These are phyloP conservation scores for Penicillium verrucosum DNA, from an alignment of 2,329 filamentous ascomycete genomes.

Conservation along the genomic window DNA sequence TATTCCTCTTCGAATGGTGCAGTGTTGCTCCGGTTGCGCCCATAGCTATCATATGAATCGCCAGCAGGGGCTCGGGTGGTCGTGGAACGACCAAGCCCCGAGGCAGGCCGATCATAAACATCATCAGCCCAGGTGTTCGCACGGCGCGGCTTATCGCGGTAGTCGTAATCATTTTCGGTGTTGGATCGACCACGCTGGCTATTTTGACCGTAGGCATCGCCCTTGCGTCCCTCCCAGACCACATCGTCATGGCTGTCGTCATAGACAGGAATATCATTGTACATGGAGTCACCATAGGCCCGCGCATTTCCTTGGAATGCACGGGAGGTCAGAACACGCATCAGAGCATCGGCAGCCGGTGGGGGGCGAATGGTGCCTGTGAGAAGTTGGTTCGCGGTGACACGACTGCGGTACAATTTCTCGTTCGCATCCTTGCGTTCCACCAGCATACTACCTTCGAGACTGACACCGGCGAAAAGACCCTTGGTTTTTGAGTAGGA, in stretches of 20 bases:
- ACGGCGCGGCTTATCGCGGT: constrained; percentile 50
- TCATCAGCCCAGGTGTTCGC: constrained; percentile 51
- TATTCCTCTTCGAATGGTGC: constrained; percentile 48
- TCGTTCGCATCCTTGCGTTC: constrained; percentile 96
- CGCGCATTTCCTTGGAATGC: constrained; percentile 68
- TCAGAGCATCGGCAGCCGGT: constrained; percentile 76
- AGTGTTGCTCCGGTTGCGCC: constrained; percentile 38
- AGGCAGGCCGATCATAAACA: constrained; percentile 44
- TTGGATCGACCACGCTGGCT: constrained; percentile 55
- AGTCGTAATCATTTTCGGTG: constrained; percentile 53
- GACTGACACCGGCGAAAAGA: constrained; percentile 88
- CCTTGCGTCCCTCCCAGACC: constrained; percentile 74
- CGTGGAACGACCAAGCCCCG: constrained; percentile 34
- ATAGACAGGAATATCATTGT: constrained; percentile 91
- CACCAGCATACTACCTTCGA: constrained; percentile 90
- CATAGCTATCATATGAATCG: constrained; percentile 29
- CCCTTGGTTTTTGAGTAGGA: constrained; percentile 98
- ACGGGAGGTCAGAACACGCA: constrained; percentile 79
- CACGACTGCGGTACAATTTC: constrained; percentile 82
- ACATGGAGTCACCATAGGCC: constrained; percentile 64
- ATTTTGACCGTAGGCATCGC: constrained; percentile 68
- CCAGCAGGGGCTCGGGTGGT: constrained; percentile 32
- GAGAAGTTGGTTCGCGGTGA: constrained; percentile 78
- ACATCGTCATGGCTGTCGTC: constrained; percentile 78
- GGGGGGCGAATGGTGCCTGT: constrained; percentile 74